Evolutionary conservation across 2,329 filamentous ascomycete genomes (phyloP).

Genomic region (Capronia americana): DNA sequence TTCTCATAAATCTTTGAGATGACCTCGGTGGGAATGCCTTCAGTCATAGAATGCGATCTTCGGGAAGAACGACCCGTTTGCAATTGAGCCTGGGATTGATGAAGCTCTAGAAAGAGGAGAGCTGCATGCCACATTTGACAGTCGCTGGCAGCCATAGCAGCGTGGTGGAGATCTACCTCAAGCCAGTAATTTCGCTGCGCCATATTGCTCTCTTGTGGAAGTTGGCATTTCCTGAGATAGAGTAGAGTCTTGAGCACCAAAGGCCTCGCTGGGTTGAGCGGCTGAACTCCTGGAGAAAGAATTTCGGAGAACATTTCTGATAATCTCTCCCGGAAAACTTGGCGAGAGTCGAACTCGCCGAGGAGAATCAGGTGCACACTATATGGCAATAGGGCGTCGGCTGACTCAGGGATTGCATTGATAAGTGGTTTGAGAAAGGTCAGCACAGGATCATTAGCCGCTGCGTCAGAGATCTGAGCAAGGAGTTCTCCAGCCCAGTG

Average conservation of each 20-base stretch:
- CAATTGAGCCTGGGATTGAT: slow-evolving; percentile 62
- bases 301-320: slow-evolving; percentile 66
- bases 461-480: slow-evolving; percentile 65
- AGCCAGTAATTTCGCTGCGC: slow-evolving; percentile 84
- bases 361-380: slow-evolving; percentile 82
- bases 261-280: slow-evolving; percentile 67
- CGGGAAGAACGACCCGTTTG: slow-evolving; percentile 58
- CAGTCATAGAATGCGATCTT: slow-evolving; percentile 67
- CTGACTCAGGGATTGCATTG: slow-evolving; percentile 69
- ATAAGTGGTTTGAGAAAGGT: slow-evolving; percentile 72
- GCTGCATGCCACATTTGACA: slow-evolving; percentile 90
- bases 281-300: slow-evolving; percentile 39
- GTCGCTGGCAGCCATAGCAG: slow-evolving; percentile 72
- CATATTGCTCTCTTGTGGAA: slow-evolving; percentile 77
- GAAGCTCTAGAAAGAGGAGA: slow-evolving; percentile 80
- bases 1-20: slow-evolving; percentile 85
- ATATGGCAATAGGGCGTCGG: slow-evolving; percentile 78
- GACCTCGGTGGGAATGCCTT: slow-evolving; percentile 67
- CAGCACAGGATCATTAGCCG: slow-evolving; percentile 70
- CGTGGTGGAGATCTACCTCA: slow-evolving; percentile 75
- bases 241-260: slow-evolving; percentile 79
- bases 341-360: slow-evolving; percentile 64
- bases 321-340: slow-evolving; percentile 69
- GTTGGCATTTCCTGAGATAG: slow-evolving; percentile 82
- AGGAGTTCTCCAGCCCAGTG: slow-evolving; percentile 70